Conservation (phyloP, 164 flowering plant species). For the Kingdonia uniflora region DNA sequence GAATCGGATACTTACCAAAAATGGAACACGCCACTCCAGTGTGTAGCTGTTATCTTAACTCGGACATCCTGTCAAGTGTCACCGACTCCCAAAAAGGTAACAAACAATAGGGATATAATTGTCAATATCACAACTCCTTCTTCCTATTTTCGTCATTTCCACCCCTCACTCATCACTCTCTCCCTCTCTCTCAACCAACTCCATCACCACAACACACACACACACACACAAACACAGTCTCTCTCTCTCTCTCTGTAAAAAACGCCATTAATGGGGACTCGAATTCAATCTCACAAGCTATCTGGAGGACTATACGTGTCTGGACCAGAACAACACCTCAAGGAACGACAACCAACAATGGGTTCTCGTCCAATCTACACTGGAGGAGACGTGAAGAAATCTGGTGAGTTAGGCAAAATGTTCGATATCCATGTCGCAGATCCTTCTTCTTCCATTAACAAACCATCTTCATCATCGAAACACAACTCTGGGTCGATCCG, state of each 20-base stretch:
- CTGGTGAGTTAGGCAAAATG: slow-evolving; percentile 93
- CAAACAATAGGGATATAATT: too few relatives aligned
- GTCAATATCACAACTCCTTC: too few relatives aligned
- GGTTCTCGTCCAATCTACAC: slow-evolving; percentile 61
- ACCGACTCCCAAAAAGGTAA: too few relatives aligned
- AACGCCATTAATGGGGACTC: slow-evolving; percentile 31
- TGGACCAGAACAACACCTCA: slow-evolving; percentile 49
- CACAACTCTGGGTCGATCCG: slow-evolving; percentile 62
- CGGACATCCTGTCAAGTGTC: too few relatives aligned
- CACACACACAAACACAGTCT: background rate
- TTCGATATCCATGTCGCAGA: slow-evolving; percentile 48
- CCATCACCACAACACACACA: too few relatives aligned
- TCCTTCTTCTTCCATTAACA: slow-evolving; percentile 20
- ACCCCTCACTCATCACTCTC: too few relatives aligned
- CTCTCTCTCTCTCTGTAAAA: slow-evolving; percentile 1
- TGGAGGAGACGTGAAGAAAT: slow-evolving; percentile 77
- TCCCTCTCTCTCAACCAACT: too few relatives aligned
- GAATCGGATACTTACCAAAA: too few relatives aligned
- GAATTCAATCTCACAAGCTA: slow-evolving; percentile 67
- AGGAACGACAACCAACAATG: slow-evolving; percentile 53
- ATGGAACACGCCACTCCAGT: too few relatives aligned
- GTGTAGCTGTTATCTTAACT: too few relatives aligned
- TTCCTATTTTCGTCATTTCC: too few relatives aligned
- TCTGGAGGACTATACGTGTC: slow-evolving; percentile 66
- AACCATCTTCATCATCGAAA: slow-evolving; percentile 45